Evolutionary conservation across 768 basidiomycete genomes (phyloP).

Genomic region (Dentipellis sp.): DNA sequence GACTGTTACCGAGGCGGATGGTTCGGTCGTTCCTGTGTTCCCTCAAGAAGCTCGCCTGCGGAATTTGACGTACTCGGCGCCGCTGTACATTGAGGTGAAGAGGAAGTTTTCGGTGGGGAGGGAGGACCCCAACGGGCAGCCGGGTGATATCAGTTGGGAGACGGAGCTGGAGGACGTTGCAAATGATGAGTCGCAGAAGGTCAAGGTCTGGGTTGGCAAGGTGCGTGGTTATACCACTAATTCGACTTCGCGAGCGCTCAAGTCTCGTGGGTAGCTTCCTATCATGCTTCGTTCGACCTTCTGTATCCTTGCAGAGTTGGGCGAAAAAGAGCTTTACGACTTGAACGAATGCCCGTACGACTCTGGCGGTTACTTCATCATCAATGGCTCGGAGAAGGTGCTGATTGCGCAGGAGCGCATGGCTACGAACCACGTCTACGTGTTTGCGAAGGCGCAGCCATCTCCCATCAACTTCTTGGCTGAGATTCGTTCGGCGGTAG

Average conservation of each 20-base stretch:
- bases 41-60: conserved; percentile 94
- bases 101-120: conserved; percentile 74
- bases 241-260: not conserved
- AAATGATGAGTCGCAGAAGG: conserved; percentile 38
- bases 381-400: conserved; percentile 99
- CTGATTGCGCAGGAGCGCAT: conserved; percentile 98
- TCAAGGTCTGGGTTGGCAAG: conserved; percentile 94
- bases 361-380: conserved; percentile 98
- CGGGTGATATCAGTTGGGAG: conserved; percentile 76
- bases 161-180: conserved; percentile 54
- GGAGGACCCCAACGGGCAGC: conserved; percentile 71
- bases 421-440: conserved; percentile 99
- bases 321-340: conserved; percentile 77
- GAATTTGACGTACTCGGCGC: conserved; percentile 94
- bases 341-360: conserved; percentile 98
- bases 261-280: conserved; percentile 56
- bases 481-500: conserved; percentile 94
- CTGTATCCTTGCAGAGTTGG: conserved; percentile 78
- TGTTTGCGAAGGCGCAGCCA: conserved; percentile 95
- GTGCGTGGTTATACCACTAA: conserved; percentile 30
- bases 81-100: conserved; percentile 91
- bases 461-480: conserved; percentile 94
- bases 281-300: conserved; percentile 97
- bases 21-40: conserved; percentile 86
- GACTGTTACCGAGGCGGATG: conserved; percentile 92